Conservation (phyloP, 345 rosid genomes). For the Populus simonii region DNA sequence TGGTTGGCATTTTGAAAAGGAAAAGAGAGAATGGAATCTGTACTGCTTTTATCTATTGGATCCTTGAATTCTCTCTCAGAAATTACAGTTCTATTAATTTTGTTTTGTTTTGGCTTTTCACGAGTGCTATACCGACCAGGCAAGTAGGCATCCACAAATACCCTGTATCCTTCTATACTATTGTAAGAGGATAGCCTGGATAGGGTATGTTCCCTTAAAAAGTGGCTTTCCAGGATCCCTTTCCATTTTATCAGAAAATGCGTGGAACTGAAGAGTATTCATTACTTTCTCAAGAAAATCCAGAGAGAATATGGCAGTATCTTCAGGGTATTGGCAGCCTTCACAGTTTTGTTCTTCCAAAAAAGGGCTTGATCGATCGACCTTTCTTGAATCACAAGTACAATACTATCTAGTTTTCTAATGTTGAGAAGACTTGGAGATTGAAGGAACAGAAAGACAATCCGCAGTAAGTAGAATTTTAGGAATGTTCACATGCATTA, state of each 20-base stretch:
- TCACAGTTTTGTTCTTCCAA: slow-evolving; percentile 2
- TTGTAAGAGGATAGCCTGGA: neutral
- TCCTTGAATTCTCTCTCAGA: neutral
- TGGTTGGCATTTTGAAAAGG: slow-evolving; percentile 14
- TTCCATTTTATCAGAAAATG: slow-evolving; percentile 9
- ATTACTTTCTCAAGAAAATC: neutral
- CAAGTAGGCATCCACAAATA: neutral
- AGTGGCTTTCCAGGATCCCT: slow-evolving; percentile 14
- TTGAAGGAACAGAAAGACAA: neutral
- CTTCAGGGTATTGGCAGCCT: neutral
- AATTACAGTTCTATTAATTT: neutral
- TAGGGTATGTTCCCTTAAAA: slow-evolving; percentile 4
- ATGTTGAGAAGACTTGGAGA: neutral
- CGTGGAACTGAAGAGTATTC: neutral
- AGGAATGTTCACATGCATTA: neutral
- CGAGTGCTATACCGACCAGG: neutral
- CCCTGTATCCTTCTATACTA: neutral
- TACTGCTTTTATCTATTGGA: neutral
- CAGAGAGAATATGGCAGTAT: neutral
- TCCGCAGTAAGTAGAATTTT: neutral
- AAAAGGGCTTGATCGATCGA: neutral
- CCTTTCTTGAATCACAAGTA: slow-evolving; percentile 1
- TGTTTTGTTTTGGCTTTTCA: neutral
- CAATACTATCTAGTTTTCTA: neutral
- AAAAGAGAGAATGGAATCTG: slow-evolving; percentile 5